phyloP scores from a whole-genome alignment of 371 early-diverging fungal species.

The Zopfochytrium polystomum region DNA sequence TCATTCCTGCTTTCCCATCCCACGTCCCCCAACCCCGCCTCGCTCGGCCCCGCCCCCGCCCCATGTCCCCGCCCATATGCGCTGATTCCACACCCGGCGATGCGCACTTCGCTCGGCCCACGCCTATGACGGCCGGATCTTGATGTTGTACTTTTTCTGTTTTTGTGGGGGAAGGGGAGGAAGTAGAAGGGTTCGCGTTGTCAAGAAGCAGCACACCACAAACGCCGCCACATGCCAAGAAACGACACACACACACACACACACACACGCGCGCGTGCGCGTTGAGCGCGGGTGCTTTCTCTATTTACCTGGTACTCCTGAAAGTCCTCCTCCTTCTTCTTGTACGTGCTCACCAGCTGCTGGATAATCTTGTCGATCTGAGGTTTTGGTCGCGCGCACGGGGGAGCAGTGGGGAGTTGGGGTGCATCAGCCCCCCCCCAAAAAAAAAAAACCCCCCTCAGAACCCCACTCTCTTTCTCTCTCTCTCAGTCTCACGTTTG shows the following conservation, averaged over 20 bases:
- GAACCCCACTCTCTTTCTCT: neutral
- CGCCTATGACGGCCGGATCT: conserved; percentile 21
- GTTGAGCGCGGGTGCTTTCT: conserved; percentile 50
- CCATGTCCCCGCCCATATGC: no score
- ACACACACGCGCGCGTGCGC: neutral
- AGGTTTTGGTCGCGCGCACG: no score
- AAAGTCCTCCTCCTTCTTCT: conserved; percentile 86
- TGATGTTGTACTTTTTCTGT: conserved; percentile 42
- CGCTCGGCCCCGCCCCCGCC: no score
- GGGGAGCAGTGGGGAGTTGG: no score
- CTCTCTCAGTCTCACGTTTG: conserved; percentile 64
- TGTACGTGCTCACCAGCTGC: conserved; percentile 71
- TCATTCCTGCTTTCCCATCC: no score
- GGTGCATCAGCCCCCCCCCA: neutral
- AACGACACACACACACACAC: no score
- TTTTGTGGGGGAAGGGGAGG: no score
- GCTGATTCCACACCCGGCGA: no score
- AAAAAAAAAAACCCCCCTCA: neutral
- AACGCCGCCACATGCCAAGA: no score
- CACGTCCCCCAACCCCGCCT: no score
- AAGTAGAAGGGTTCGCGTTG: no score
- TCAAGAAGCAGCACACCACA: neutral
- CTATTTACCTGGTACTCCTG: conserved; percentile 74
- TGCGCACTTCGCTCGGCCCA: neutral
- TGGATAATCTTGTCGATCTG: conserved; percentile 74